Percentiles rank a stretch among this genome's conserved stretches.
phyloP scores from a whole-genome alignment of 2,329 filamentous ascomycete genomes.

The Talaromyces amestolkiae region DNA sequence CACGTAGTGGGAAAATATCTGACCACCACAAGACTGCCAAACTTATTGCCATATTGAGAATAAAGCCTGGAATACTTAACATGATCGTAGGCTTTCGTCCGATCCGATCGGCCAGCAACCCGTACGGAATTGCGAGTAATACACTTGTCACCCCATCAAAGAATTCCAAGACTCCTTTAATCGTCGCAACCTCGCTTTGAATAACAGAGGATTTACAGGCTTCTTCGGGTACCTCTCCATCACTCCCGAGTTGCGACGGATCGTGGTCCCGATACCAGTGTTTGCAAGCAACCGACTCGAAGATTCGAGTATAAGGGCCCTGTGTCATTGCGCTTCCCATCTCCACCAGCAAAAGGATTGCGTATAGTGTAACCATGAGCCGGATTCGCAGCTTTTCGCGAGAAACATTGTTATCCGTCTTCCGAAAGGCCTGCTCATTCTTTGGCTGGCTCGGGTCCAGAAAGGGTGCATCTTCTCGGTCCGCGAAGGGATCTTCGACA shows the following conservation, averaged over 20 bases:
- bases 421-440: slow-evolving; percentile 8
- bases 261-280: slow-evolving; percentile 45
- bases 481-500: slow-evolving; percentile 26
- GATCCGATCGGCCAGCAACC: slow-evolving; percentile 48
- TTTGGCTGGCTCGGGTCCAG: slow-evolving; percentile 22
- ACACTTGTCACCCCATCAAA: slow-evolving; percentile 48
- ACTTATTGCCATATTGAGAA: slow-evolving; percentile 34
- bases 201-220: slow-evolving; percentile 51
- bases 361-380: slow-evolving; percentile 43
- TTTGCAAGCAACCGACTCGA: slow-evolving; percentile 50
- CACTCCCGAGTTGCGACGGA: slow-evolving; percentile 41
- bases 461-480: slow-evolving; percentile 33
- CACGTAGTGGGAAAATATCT: slow-evolving; percentile 44
- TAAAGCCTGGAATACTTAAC: slow-evolving; percentile 43
- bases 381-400: slow-evolving; percentile 33
- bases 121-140: slow-evolving; percentile 50
- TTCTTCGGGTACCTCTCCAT: slow-evolving; percentile 47
- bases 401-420: slow-evolving; percentile 1
- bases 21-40: slow-evolving; percentile 39
- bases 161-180: slow-evolving; percentile 52
- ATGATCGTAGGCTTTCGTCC: slow-evolving; percentile 48
- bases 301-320: slow-evolving; percentile 49
- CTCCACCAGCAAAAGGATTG: slow-evolving; percentile 45
- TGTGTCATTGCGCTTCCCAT: slow-evolving; percentile 46
- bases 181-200: slow-evolving; percentile 50